Base-by-base conservation (phyloP, 2,329 filamentous ascomycete species). In the Kalaharituber pfeilii region DNA sequence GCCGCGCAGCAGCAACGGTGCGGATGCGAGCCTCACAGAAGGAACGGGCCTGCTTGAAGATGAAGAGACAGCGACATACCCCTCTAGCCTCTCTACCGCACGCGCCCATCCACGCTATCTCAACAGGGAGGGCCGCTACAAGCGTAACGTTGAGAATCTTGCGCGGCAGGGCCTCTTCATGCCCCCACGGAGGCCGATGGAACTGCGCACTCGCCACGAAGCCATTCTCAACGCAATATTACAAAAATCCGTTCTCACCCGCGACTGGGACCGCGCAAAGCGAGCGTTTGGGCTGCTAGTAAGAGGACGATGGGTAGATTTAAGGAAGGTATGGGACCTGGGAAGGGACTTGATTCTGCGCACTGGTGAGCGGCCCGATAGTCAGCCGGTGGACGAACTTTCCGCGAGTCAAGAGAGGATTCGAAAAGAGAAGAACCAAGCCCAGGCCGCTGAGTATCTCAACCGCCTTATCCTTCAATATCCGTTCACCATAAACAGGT, bases 271-370 rank as follows among this genome's bases (percentile, higher is more conserved):
- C 9, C 54, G 59, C 9, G 62, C 62, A 2, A 58, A 57, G 13
- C 59, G 62, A 18, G 62, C 62, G 9, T 64, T 58, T 33, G 59
- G 50, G 15, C 47, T 63, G 33, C 51, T 64, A 7, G 47, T 64
- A 5, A 44, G 59, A 9, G 57, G 59, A 39, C 59, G 57, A 22
- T 51, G 51, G 25, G 51, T 59, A 4, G 59, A 61, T 45, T 33
- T 64, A 9, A 57, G 60, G 20, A 30, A 44, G 2, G 56, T 64
- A 9, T 64, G 62, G 62, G 22, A 13, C 11, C 13, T 47, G 13
- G 42, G 42, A 20, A 25, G 18, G 15, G 42, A 47, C 18, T 13
- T 47, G 13, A 20, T 47, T 5, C 24, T 20, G 22, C 18, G 42
- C n/a, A 13, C n/a, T 47, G 13, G 13, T 4, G 18, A 47, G 22